phyloP scores from a whole-genome alignment of 2,329 filamentous ascomycete genomes.

The Cercospora zeae-maydis region DNA sequence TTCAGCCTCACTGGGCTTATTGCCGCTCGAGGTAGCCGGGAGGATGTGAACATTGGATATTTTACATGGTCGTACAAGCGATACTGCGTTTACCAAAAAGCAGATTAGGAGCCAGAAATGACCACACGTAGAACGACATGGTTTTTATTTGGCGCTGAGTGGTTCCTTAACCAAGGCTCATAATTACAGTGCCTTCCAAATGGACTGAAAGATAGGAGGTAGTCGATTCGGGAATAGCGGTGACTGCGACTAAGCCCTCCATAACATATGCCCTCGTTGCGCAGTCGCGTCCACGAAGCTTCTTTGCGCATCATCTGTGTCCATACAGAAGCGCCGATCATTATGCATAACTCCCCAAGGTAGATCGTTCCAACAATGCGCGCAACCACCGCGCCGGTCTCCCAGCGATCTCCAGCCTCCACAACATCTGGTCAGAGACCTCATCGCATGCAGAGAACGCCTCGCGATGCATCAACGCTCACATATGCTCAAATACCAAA shows the following conservation, averaged over 20 bases:
- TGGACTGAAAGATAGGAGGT: neutral
- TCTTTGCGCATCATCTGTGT: neutral
- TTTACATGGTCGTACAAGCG: no score
- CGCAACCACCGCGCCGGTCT: neutral
- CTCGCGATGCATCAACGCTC: neutral
- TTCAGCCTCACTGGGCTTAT: neutral
- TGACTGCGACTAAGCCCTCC: neutral
- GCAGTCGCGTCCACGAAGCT: neutral
- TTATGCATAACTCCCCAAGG: neutral
- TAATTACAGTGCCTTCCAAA: neutral
- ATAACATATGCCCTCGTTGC: neutral
- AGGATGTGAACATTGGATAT: no score
- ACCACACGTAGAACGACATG: no score
- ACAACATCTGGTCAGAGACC: neutral
- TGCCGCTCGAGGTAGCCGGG: no score
- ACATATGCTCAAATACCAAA: neutral
- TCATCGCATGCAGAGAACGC: neutral
- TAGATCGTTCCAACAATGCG: neutral
- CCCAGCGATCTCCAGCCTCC: neutral
- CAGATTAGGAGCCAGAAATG: no score
- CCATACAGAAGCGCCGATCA: neutral
- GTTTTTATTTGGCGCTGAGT: no score
- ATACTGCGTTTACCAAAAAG: no score
- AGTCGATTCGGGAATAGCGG: neutral
- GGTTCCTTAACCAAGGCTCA: no score